Evolutionary conservation across 2,329 filamentous ascomycete genomes (phyloP).

Genomic region (Aspergillus sp.): DNA sequence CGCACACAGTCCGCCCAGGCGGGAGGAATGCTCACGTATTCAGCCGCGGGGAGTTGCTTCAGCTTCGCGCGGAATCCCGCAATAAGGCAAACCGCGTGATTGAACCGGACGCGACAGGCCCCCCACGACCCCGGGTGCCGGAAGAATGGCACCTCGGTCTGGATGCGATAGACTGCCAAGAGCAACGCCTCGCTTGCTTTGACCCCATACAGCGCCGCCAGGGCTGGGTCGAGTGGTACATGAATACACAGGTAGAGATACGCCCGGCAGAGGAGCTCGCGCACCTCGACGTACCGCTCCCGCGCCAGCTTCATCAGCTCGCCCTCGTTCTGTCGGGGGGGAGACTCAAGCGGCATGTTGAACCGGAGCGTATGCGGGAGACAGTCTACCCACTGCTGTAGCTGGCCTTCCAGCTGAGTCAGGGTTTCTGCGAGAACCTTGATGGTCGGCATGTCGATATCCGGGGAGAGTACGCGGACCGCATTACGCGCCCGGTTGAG

Average conservation of each 20-base stretch:
- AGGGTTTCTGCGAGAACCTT: constrained; percentile 16
- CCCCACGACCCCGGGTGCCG: constrained; percentile 26
- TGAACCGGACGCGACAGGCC: constrained; percentile 26
- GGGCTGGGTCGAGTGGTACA: constrained; percentile 14
- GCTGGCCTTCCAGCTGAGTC: constrained; percentile 20
- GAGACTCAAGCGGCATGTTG: constrained; percentile 20
- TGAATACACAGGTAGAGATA: constrained; percentile 26
- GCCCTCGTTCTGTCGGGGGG: constrained; percentile 15
- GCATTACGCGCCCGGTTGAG: constrained; percentile 32
- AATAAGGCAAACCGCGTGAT: constrained; percentile 24
- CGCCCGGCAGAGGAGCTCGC: constrained; percentile 24
- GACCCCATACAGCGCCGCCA: constrained; percentile 16
- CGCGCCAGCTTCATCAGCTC: constrained; percentile 25
- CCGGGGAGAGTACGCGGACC: constrained; percentile 19
- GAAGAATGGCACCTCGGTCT: constrained; percentile 25
- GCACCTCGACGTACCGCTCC: constrained; percentile 26
- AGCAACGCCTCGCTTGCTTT: constrained; percentile 23
- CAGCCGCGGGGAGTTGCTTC: constrained; percentile 14
- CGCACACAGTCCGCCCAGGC: constrained; percentile 23
- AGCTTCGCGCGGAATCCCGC: constrained; percentile 22
- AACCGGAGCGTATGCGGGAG: constrained; percentile 22
- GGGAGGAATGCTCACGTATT: constrained; percentile 20
- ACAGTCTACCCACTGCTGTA: constrained; percentile 25
- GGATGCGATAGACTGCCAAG: constrained; percentile 25
- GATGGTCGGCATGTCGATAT: constrained; percentile 15